phyloP scores from a whole-genome alignment of 768 basidiomycete genomes.

The Vararia minispora region DNA sequence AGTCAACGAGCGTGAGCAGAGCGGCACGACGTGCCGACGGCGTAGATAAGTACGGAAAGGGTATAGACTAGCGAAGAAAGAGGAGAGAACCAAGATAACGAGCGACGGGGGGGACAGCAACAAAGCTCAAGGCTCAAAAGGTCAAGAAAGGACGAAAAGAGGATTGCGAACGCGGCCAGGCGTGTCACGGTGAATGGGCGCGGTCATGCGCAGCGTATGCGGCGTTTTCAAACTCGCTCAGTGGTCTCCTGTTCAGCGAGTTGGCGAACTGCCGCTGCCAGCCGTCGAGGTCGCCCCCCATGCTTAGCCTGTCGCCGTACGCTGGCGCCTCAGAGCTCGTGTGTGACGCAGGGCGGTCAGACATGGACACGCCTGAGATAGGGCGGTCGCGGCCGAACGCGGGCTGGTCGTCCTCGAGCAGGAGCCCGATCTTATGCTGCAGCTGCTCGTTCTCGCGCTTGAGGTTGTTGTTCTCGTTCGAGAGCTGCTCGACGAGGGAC shows the following conservation, averaged over 20 bases:
- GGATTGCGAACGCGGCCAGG: slow-evolving; percentile 42
- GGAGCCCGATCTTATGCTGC: slow-evolving; percentile 82
- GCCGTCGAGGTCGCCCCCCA: slow-evolving; percentile 73
- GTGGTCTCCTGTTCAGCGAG: slow-evolving; percentile 61
- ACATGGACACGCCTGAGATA: slow-evolving; percentile 42
- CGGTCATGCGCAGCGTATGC: slow-evolving; percentile 39
- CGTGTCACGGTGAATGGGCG: too few species aligned
- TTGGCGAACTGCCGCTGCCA: slow-evolving; percentile 81
- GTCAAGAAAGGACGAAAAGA: slow-evolving; percentile 14
- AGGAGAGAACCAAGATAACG: slow-evolving; percentile 11
- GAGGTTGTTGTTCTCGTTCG: slow-evolving; percentile 67
- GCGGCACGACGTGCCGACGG: too few species aligned
- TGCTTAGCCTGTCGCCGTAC: slow-evolving; percentile 44
- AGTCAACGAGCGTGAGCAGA: too few species aligned
- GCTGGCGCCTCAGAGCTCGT: slow-evolving; percentile 73
- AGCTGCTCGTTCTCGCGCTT: slow-evolving; percentile 82
- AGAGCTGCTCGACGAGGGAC: slow-evolving; percentile 69
- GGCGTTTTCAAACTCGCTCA: slow-evolving; percentile 62
- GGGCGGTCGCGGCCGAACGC: slow-evolving; percentile 51
- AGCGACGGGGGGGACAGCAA: slow-evolving; percentile 14
- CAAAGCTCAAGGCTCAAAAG: too few species aligned
- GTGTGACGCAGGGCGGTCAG: slow-evolving; percentile 52
- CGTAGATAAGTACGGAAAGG: slow-evolving; percentile 22
- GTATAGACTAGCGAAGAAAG: slow-evolving; percentile 5
- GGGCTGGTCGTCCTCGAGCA: slow-evolving; percentile 79